A percentile compares a stretch with the other conserved stretches of the same genome.
Evolutionary conservation across 768 basidiomycete species (phyloP).

Genomic region (Podaxis sp.): DNA sequence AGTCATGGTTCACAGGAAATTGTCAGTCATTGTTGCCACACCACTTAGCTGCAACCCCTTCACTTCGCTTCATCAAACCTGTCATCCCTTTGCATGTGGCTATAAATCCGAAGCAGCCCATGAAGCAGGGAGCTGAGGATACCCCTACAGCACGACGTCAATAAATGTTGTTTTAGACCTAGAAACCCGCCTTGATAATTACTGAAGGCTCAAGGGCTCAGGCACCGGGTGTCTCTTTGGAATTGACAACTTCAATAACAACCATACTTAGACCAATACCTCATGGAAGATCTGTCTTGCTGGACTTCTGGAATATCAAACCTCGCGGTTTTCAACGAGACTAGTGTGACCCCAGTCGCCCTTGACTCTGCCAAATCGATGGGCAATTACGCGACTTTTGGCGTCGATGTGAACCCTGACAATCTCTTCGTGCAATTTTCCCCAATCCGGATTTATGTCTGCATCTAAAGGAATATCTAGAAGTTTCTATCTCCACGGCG

Average conservation of each 20-base stretch:
- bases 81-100: not conserved
- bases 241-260: not conserved
- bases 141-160: not conserved
- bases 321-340: not conserved
- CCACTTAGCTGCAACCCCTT: not conserved
- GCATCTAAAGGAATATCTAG: not conserved
- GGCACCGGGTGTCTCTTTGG: not conserved
- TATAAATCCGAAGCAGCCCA: not conserved
- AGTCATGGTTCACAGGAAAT: not conserved
- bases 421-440: not conserved
- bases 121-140: too few relatives aligned
- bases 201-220: not conserved
- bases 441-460: not conserved
- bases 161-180: not conserved
- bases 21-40: not conserved
- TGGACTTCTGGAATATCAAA: not conserved
- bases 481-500: constrained; percentile 5
- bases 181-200: not conserved
- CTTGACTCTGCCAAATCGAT: not conserved
- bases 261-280: not conserved
- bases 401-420: not conserved
- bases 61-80: not conserved
- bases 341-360: not conserved
- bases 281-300: not conserved
- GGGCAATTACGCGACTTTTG: not conserved